Conservation (phyloP, 495 filamentous ascomycete species). For the Ascodesmis nigricans region DNA sequence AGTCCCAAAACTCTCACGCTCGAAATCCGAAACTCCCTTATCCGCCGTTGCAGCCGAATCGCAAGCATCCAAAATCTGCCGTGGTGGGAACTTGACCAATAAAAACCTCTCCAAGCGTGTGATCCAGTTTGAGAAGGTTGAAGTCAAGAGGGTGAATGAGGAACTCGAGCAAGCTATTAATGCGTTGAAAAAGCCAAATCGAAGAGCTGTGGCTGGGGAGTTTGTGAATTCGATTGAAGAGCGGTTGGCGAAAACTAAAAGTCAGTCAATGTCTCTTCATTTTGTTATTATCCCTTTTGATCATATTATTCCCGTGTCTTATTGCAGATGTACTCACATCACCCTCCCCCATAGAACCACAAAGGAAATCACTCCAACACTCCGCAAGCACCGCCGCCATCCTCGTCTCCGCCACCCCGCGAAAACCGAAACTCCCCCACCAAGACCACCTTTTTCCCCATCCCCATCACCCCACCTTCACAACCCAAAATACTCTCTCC, state of each 20-base stretch:
- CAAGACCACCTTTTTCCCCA: neutral
- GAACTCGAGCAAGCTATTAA: constrained; percentile 69
- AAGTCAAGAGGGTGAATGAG: constrained; percentile 50
- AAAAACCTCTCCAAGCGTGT: constrained; percentile 43
- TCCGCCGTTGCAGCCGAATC: constrained; percentile 11
- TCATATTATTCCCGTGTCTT: constrained; percentile 1
- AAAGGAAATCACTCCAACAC: too few relatives aligned
- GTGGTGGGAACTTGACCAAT: constrained; percentile 35
- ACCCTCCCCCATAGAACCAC: too few relatives aligned
- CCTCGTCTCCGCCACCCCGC: neutral
- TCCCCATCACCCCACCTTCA: neutral
- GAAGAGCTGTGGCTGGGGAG: constrained; percentile 50
- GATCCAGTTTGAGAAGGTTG: constrained; percentile 49
- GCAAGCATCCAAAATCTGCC: constrained; percentile 7
- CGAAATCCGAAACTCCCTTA: neutral
- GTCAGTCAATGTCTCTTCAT: constrained; percentile 12
- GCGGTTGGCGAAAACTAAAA: constrained; percentile 25
- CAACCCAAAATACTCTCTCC: too few relatives aligned
- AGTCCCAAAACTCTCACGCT: neutral
- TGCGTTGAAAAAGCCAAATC: constrained; percentile 67
- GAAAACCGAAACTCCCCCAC: neutral
- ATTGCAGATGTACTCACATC: too few relatives aligned
- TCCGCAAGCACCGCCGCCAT: constrained; percentile 1
- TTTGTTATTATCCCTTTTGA: constrained; percentile 22
- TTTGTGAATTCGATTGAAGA: constrained; percentile 48